Base-by-base conservation (phyloP, 108 stramenopile species). In the Nitzschia sp. region DNA sequence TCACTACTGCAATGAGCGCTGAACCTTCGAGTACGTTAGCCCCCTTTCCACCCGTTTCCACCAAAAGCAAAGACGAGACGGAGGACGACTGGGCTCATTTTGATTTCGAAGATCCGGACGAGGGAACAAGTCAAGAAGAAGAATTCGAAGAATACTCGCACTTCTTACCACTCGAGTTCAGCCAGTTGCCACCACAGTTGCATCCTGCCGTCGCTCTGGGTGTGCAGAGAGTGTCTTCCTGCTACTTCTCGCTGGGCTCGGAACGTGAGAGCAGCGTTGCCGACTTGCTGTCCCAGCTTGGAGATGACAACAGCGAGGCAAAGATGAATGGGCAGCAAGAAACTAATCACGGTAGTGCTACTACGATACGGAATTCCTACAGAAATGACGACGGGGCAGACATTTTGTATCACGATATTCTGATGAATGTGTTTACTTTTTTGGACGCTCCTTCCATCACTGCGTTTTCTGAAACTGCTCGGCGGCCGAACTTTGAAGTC, bases 381-480 rank as follows among this genome's bases (percentile, higher is more conserved):
- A 13, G 27, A n/a, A 61, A 32, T 15, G n/a, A 64, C 9, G 48
- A 28, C 4, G 72, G 53, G 25, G 58, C 44, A 19, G 70, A 80
- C 36, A 36, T 88, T 33, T 69, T 87, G 29, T 85, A 87, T 61
- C 86, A 93, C 45, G 91, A 93, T 57, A 82, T 93, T 17, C 38
- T 93, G 38, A 89, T 86, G 84, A 65, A 82, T 45, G 82, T 88
- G 17, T 76, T 93, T 27, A 82, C 71, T 21, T 89, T 61, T 63
- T 50, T 92, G 27, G 85, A 87, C 77, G 77, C 81, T 16, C 53
- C 57, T 2, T 77, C 82, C 1, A 32, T 92, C 35, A 71, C 85
- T 2, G 50, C 76, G n/a, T 89, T 92, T 60, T 86, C 85, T 5
- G 87, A 89, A 71, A 92, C 88, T 4, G 81, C 78, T 21, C 54